Conservation (phyloP, 345 rosid genomes). For the Hypericum perforatum region DNA sequence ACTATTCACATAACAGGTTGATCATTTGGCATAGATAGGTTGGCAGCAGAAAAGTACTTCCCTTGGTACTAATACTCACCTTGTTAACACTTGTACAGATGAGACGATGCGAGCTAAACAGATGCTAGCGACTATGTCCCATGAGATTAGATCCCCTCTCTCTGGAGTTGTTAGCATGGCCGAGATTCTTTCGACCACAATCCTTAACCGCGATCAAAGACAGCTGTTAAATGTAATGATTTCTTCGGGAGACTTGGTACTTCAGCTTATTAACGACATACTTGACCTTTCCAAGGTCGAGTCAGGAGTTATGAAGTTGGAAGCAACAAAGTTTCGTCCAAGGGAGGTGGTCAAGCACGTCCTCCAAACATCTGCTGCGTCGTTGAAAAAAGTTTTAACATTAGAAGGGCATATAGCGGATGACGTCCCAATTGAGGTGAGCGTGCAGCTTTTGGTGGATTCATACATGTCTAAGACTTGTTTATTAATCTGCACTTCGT, state of each 20-base stretch:
- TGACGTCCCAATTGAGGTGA: constrained; percentile 86
- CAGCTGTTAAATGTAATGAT: constrained; percentile 77
- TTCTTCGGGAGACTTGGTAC: constrained; percentile 92
- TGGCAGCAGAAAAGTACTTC: constrained; percentile 1
- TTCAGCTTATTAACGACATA: constrained; percentile 86
- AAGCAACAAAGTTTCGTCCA: constrained; percentile 87
- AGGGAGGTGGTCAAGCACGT: constrained; percentile 91
- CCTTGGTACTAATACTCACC: constrained; percentile 1
- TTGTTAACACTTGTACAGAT: constrained; percentile 37
- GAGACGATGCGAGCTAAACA: constrained; percentile 98
- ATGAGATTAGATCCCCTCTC: constrained; percentile 92
- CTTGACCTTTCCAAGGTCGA: constrained; percentile 99
- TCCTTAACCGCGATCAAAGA: constrained; percentile 69
- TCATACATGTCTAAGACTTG: too few species aligned
- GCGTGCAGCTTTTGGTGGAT: neutral
- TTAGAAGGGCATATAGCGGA: constrained; percentile 76
- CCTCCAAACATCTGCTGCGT: constrained; percentile 92
- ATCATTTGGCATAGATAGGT: neutral
- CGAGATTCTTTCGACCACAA: constrained; percentile 75
- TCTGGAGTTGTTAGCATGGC: constrained; percentile 95
- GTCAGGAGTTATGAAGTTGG: constrained; percentile 97
- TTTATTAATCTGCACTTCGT: neutral
- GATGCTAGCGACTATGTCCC: constrained; percentile 97
- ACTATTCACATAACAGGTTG: constrained; percentile 95
- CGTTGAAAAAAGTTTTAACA: constrained; percentile 62